Conservation (phyloP, 257 asterid genomes). For the Pogostemon cablin region DNA sequence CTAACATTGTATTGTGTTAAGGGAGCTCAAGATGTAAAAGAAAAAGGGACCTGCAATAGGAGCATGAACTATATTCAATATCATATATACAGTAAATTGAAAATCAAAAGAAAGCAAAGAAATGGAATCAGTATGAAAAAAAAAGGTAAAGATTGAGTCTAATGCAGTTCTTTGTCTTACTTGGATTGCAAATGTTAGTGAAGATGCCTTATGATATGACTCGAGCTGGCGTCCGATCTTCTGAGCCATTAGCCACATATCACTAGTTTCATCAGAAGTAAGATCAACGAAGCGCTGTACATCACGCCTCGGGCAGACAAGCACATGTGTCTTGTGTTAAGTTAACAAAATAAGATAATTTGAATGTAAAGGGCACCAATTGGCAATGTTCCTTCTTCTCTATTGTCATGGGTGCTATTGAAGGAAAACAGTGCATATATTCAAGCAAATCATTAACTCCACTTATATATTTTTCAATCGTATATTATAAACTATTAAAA, state of each 20-base stretch:
- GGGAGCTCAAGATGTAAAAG: neutral
- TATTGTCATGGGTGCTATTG: neutral
- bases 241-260: conserved; percentile 80
- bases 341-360: conserved; percentile 44
- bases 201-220: conserved; percentile 83
- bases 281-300: conserved; percentile 83
- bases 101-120: neutral
- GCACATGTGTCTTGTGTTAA: conserved; percentile 81
- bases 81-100: neutral
- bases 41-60: neutral
- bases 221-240: conserved; percentile 79
- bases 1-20: neutral
- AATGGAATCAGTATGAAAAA: neutral
- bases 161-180: conserved; percentile 47
- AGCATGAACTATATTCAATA: neutral
- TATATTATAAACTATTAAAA: neutral
- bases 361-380: neutral
- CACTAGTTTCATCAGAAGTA: conserved; percentile 76
- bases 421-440: conserved; percentile 10
- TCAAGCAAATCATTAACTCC: conserved; percentile 4
- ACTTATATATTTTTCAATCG: neutral
- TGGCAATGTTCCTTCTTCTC: neutral
- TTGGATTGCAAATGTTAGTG: conserved; percentile 83
- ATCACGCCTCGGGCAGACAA: conserved; percentile 88
- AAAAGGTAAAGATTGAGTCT: conserved; percentile 8